Percentiles rank a stretch among this genome's conserved stretches.
phyloP scores from a whole-genome alignment of 192 early-diverging fungal genomes.

The Geosiphon pyriformis region DNA sequence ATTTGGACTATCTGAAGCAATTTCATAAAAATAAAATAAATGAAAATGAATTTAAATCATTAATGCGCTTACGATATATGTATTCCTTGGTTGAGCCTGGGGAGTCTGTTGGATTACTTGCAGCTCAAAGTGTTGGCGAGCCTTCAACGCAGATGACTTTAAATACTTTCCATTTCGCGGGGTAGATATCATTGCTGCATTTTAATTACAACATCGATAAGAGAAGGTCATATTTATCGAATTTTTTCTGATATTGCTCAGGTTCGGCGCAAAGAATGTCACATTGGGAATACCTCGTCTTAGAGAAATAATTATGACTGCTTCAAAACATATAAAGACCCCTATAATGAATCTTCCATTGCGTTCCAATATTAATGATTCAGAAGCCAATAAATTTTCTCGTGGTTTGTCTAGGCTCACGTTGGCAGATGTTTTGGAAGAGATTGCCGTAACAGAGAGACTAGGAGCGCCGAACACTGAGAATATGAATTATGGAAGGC shows the following conservation, averaged over 20 bases:
- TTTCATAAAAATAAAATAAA: constrained; percentile 29
- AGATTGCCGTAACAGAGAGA: constrained; percentile 77
- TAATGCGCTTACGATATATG: constrained; percentile 96
- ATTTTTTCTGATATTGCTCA: constrained; percentile 33
- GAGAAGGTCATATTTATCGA: too few species aligned
- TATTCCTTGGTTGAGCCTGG: constrained; percentile 93
- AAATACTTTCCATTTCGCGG: constrained; percentile 99
- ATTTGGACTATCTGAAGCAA: not conserved
- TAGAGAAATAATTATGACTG: constrained; percentile 99
- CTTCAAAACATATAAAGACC: constrained; percentile 81
- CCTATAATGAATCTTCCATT: constrained; percentile 91
- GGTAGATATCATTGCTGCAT: too few species aligned
- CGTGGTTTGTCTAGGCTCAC: constrained; percentile 71
- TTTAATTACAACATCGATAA: too few species aligned
- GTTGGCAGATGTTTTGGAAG: constrained; percentile 80
- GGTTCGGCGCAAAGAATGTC: constrained; percentile 91
- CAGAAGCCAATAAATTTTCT: constrained; percentile 57
- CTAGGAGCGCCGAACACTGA: constrained; percentile 48
- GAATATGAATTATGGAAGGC: constrained; percentile 28
- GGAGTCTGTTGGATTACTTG: constrained; percentile 95
- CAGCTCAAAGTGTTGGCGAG: constrained; percentile 97
- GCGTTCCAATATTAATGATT: constrained; percentile 55
- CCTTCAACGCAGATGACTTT: constrained; percentile 99
- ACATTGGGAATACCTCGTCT: constrained; percentile 99
- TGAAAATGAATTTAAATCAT: constrained; percentile 74